These are phyloP conservation scores for Triangularia setosa DNA, from an alignment of 2,329 filamentous ascomycete species.

Conservation along the genomic window DNA sequence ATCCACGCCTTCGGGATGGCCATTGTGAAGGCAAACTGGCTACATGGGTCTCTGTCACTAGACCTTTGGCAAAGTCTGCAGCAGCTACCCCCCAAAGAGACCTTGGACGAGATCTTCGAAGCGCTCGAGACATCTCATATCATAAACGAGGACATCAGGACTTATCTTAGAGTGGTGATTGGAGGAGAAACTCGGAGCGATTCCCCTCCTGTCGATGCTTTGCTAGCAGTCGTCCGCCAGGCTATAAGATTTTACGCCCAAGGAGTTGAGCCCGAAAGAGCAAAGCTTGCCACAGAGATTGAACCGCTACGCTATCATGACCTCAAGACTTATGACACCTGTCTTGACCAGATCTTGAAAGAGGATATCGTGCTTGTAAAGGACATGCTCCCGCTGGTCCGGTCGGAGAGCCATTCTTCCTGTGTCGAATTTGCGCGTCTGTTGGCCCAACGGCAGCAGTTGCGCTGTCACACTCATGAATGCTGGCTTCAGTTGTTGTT, in stretches of 20 bases:
- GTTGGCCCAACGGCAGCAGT: constrained; percentile 18
- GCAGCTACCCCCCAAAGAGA: constrained; percentile 18
- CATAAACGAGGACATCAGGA: not conserved
- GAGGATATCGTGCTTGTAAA: constrained; percentile 22
- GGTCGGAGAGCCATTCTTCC: constrained; percentile 14
- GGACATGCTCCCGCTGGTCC: constrained; percentile 18
- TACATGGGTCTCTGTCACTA: constrained; percentile 9
- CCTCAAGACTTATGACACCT: constrained; percentile 14
- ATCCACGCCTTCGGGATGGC: constrained; percentile 20
- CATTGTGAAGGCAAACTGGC: constrained; percentile 18
- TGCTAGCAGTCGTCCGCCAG: constrained; percentile 15
- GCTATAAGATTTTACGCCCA: constrained; percentile 19
- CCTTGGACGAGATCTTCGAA: constrained; percentile 19
- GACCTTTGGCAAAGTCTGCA: constrained; percentile 15
- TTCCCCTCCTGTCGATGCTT: not conserved
- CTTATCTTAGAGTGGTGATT: constrained; percentile 19
- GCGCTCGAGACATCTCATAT: constrained; percentile 11
- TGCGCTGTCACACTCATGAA: constrained; percentile 13
- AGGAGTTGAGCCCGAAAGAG: constrained; percentile 19
- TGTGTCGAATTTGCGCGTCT: constrained; percentile 22
- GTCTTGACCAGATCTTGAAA: constrained; percentile 17
- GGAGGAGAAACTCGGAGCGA: constrained; percentile 13
- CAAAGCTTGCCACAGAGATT: constrained; percentile 18
- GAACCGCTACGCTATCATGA: constrained; percentile 12
- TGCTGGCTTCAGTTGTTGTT: constrained; percentile 23